Evolutionary conservation across 163 green algal species (phyloP), one percentile per base, ranked within the genome.

Genomic region (Trebouxia gelatinosa): DNA sequence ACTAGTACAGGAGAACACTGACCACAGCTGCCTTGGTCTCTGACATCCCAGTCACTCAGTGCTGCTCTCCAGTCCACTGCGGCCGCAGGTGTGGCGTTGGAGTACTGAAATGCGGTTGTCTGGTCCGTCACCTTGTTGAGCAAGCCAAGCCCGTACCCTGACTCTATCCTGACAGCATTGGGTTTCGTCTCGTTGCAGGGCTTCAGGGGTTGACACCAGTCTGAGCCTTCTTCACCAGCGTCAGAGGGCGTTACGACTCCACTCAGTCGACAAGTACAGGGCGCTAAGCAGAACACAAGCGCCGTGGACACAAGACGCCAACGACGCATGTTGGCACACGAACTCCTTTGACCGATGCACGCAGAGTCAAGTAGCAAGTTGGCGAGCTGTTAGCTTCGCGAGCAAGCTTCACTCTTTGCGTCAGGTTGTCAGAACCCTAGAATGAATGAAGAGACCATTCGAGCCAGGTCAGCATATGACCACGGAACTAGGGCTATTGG

Each of bases 21-120:
- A 72, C 64, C 64, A 32, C 64, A 72, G 21, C 23, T 72, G 6
- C 64, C 64, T 16, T 72, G 64, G 37, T 72, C 64, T 51, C 64
- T 50, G 19, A 72, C 64, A 5, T 23, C 35, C 64, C 64, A 72
- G 35, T 51, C 37, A 34, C 21, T 51, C 35, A 72, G 16, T 0
- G 23, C 64, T 50, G 21, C 32, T 7, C 64, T 35, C 64, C 64
- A 72, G 37, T 72, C 64, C 38, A 72, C 64, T 35, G 64, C 64
- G 5, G 35, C 37, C 34, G 64, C 64, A 23, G 64, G 64, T 13
- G 64, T 72, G 19, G 38, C n/a, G 37, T 19, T 21, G 2, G 16
- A 4, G 23, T 72, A 72, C 35, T 72, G 35, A 19, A 54, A 72
- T 3, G 31, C 32, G 5, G 35, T n/a, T 16, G 35, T 51, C 5